Evolutionary conservation across 2,329 filamentous ascomycete genomes (phyloP).

Genomic region (Claviceps sp.): DNA sequence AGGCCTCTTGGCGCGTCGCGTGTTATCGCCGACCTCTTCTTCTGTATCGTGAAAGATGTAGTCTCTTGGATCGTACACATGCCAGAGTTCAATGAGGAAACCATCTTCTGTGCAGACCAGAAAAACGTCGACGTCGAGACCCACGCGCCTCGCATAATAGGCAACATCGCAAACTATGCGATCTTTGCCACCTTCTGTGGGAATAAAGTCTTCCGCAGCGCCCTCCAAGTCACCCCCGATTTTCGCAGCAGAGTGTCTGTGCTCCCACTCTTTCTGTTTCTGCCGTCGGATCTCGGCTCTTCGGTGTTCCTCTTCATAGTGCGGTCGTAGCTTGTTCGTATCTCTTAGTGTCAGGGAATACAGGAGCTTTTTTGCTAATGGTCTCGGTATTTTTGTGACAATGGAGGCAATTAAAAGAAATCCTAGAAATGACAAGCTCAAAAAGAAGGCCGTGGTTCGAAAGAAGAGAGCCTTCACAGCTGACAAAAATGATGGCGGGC

Average conservation of each 20-base stretch:
- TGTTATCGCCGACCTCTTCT: neutral
- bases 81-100: constrained; percentile 80
- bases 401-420: constrained; percentile 64
- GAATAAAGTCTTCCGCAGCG: constrained; percentile 45
- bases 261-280: constrained; percentile 50
- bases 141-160: constrained; percentile 80
- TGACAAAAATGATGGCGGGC: constrained; percentile 49
- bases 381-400: constrained; percentile 47
- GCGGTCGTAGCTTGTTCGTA: constrained; percentile 48
- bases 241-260: constrained; percentile 22
- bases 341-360: constrained; percentile 43
- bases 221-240: constrained; percentile 28
- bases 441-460: constrained; percentile 49
- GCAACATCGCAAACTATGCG: constrained; percentile 63
- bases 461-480: constrained; percentile 17
- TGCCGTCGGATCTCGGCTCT: constrained; percentile 42
- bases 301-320: constrained; percentile 57
- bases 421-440: constrained; percentile 65
- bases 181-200: constrained; percentile 70
- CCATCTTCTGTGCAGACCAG: constrained; percentile 88
- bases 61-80: constrained; percentile 73
- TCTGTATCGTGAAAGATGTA: constrained; percentile 29
- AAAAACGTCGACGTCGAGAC: constrained; percentile 71
- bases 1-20: constrained; percentile 13
- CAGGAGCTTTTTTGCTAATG: constrained; percentile 32